Conservation (phyloP, 129 eudicot species). For the Chrysanthemum lavandulifolium region DNA sequence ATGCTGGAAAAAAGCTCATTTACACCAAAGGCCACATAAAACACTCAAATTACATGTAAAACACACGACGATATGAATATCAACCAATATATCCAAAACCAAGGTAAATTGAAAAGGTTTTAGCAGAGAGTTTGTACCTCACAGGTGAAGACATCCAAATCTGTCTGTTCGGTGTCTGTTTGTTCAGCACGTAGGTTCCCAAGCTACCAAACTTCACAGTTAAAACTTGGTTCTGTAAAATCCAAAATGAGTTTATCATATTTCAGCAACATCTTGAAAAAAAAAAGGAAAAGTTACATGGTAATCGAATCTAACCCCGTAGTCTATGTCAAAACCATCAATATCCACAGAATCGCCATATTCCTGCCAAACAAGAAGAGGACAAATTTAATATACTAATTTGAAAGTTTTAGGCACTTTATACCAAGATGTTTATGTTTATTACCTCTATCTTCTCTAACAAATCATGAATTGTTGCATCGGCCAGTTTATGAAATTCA, state of each 20-base stretch:
- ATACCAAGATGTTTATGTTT: background rate
- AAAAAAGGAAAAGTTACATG: conserved; percentile 15
- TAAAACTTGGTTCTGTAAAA: conserved; percentile 83
- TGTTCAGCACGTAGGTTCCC: conserved; percentile 96
- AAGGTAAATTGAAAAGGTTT: background rate
- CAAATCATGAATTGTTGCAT: conserved; percentile 81
- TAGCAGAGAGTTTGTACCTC: conserved; percentile 50
- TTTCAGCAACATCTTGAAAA: conserved; percentile 1
- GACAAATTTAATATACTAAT: background rate
- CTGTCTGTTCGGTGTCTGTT: conserved; percentile 97
- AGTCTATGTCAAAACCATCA: conserved; percentile 96
- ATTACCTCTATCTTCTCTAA: conserved; percentile 91
- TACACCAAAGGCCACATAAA: conserved; percentile 2
- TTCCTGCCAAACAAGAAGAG: conserved; percentile 55
- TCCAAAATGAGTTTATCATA: conserved; percentile 7
- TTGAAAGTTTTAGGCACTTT: background rate
- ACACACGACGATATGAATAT: conserved; percentile 2
- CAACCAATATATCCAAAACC: background rate
- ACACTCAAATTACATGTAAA: background rate
- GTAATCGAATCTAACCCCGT: conserved; percentile 65
- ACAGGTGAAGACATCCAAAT: conserved; percentile 99
- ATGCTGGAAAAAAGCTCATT: background rate
- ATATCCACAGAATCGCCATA: conserved; percentile 89
- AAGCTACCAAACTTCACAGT: conserved; percentile 85
- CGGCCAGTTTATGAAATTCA: conserved; percentile 84